Conservation (phyloP, 2,329 filamentous ascomycete species). For the Fusarium tricinctum region DNA sequence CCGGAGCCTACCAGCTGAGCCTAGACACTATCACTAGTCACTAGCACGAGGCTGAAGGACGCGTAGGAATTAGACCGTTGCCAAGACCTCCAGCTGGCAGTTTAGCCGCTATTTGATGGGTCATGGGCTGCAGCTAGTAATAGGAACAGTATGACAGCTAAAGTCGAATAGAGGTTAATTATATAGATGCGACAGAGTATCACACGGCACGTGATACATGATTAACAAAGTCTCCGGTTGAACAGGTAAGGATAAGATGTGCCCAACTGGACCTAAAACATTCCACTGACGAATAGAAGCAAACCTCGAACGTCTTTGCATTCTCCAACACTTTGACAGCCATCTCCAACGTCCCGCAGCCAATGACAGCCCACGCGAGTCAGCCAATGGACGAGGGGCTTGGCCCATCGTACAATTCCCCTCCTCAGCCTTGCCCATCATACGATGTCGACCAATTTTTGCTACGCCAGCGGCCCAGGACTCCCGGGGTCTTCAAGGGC, state of each 20-base stretch:
- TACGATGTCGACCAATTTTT: conserved; percentile 55
- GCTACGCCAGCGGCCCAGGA: conserved; percentile 48
- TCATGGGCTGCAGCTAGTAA: conserved; percentile 2
- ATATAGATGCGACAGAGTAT: not conserved
- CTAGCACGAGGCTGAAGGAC: conserved; percentile 44
- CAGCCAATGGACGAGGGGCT: conserved; percentile 45
- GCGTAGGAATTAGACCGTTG: conserved; percentile 34
- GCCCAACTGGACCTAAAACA: conserved; percentile 14
- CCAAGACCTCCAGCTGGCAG: conserved; percentile 33
- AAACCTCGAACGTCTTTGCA: conserved; percentile 19
- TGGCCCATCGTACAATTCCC: conserved; percentile 53
- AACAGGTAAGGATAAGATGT: conserved; percentile 1
- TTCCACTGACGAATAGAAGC: conserved; percentile 25
- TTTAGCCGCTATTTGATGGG: conserved; percentile 15
- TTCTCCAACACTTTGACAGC: conserved; percentile 34
- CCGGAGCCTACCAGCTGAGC: conserved; percentile 43
- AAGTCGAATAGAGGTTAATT: not conserved
- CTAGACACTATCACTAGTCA: conserved; percentile 26
- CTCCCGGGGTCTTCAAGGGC: conserved; percentile 45
- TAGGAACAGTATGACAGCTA: conserved; percentile 25
- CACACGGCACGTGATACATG: conserved; percentile 26
- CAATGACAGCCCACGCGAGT: conserved; percentile 36
- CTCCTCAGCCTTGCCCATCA: conserved; percentile 57
- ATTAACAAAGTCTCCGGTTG: not conserved
- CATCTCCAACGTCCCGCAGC: conserved; percentile 5